Percentiles rank a stretch among this genome's conserved stretches.
Conservation (phyloP, 2,329 filamentous ascomycete genomes). For the Xylariales sp. region DNA sequence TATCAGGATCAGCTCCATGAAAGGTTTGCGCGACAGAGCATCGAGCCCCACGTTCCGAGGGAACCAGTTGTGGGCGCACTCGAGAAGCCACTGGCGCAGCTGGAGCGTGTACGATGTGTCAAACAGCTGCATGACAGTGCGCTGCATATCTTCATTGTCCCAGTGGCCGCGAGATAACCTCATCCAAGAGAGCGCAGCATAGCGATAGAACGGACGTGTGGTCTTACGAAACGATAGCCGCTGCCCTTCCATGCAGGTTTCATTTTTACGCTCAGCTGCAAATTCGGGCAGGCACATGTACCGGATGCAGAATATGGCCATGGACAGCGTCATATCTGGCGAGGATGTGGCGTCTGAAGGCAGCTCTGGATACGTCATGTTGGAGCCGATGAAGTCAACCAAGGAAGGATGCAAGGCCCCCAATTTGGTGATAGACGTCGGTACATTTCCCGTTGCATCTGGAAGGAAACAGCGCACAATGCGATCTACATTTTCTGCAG, state of each 20-base stretch:
- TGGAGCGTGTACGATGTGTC: background rate
- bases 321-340: background rate
- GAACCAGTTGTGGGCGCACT: background rate
- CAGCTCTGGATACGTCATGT: background rate
- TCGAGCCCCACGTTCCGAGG: background rate
- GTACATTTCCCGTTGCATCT: no score
- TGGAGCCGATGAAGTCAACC: background rate
- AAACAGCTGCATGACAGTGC: background rate
- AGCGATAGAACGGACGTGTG: slow-evolving; percentile 1
- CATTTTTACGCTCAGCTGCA: background rate
- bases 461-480: background rate
- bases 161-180: background rate
- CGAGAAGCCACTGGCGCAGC: background rate
- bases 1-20: background rate
- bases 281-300: background rate
- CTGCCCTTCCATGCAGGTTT: background rate
- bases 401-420: background rate
- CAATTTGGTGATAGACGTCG: no score
- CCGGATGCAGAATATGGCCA: slow-evolving; percentile 1
- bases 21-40: background rate
- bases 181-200: background rate
- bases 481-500: background rate
- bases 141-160: background rate
- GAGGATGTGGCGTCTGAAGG: background rate
- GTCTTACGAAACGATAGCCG: background rate